Conservation (phyloP, 2,329 filamentous ascomycete species). For the Metarhizium brunneum region DNA sequence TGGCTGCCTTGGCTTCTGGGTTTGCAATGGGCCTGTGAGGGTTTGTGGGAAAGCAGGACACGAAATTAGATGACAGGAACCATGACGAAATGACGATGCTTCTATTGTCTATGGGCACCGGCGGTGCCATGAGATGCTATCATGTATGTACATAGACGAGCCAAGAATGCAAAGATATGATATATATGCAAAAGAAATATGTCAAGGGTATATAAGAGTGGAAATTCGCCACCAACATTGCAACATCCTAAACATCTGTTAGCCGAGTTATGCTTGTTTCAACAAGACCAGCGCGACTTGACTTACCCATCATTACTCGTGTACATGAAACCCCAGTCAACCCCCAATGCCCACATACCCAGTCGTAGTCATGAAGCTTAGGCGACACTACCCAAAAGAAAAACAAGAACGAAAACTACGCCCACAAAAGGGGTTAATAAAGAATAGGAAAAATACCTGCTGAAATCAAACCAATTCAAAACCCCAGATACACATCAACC, state of each 20-base stretch:
- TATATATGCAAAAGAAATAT: too few species aligned
- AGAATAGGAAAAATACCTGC: not conserved
- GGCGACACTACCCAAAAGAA: not conserved
- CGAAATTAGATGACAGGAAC: not conserved
- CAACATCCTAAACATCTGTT: not conserved
- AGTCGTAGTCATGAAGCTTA: not conserved
- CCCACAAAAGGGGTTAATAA: not conserved
- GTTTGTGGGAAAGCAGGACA: not conserved
- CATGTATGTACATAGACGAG: not conserved
- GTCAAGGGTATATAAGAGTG: slow-evolving; percentile 2
- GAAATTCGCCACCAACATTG: not conserved
- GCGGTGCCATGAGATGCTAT: not conserved
- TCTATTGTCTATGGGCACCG: not conserved
- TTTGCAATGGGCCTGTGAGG: slow-evolving; percentile 27
- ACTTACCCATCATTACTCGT: slow-evolving; percentile 2
- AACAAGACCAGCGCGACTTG: not conserved
- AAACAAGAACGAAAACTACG: not conserved
- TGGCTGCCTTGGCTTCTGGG: slow-evolving; percentile 27
- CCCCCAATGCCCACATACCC: not conserved
- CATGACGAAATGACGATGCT: not conserved
- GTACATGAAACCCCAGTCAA: not conserved
- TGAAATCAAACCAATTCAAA: not conserved
- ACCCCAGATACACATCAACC: not conserved
- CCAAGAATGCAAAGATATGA: not conserved
- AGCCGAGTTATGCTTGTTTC: not conserved